These are phyloP conservation scores for Cerioporus squamosus DNA, from an alignment of 1,284 basidiomycete genomes.

Conservation along the genomic window DNA sequence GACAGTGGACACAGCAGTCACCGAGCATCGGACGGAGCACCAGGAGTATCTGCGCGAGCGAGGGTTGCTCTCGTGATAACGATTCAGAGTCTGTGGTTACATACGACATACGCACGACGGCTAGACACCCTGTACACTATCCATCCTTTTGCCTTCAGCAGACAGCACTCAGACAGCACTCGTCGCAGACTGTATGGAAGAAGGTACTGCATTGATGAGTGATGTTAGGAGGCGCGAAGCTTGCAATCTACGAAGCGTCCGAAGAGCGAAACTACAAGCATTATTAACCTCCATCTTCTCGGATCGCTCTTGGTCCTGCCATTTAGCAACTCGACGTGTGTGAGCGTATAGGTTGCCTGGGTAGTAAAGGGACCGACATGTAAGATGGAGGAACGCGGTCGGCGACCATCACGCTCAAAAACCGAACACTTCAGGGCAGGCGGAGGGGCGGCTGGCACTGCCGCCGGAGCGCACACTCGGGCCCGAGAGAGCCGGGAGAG, in stretches of 20 bases:
- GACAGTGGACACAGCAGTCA: constrained; percentile 39
- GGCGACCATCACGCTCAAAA: constrained; percentile 18
- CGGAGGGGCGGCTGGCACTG: not conserved
- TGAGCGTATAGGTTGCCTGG: constrained; percentile 57
- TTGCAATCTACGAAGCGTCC: constrained; percentile 36
- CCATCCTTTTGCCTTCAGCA: no score
- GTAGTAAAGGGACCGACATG: constrained; percentile 63
- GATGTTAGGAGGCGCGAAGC: constrained; percentile 76
- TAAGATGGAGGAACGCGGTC: constrained; percentile 49
- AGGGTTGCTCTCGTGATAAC: not conserved
- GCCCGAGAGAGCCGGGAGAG: not conserved
- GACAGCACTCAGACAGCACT: no score
- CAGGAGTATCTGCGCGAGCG: not conserved
- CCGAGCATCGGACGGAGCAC: constrained; percentile 3
- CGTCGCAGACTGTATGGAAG: no score
- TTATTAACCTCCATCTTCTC: constrained; percentile 64
- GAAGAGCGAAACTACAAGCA: constrained; percentile 51
- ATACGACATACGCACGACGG: no score
- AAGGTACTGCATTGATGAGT: not conserved
- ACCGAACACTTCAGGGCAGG: constrained; percentile 45
- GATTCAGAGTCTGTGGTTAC: no score
- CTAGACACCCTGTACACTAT: not conserved
- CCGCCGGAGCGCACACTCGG: constrained; percentile 1
- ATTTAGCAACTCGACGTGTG: constrained; percentile 64
- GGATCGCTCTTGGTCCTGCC: constrained; percentile 71